Base-by-base conservation (phyloP, 257 asterid species). In the Gentiana dahurica region DNA sequence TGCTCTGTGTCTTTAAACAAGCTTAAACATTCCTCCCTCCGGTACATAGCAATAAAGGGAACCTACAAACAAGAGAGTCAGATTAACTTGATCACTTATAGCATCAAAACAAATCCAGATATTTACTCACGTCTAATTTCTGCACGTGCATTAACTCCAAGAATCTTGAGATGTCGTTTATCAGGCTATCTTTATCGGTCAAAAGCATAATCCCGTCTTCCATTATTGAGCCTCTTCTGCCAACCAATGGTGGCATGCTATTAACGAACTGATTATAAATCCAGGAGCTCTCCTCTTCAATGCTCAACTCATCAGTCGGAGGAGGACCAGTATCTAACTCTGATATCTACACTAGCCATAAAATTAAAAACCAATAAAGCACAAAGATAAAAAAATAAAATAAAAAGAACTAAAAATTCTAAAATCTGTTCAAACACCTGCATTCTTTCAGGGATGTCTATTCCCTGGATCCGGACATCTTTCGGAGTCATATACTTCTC, bases 401-500 rank as follows among this genome's bases (percentile, higher is more conserved):
- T 24, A 24, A 24, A 24, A 41, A 33, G 33, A 57, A 44, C 15
- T 33, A 41, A 41, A 75, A 46, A 45, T 36, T 24, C 51, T 63
- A 36, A 15, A 51, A 68, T 57, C 60, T 56, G 59, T 60, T 46
- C 43, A 39, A 53, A 39, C 51, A 91, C 98, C 98, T 91, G 98
- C 92, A 87, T 85, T 76, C 98, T 82, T 72, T 91, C 98, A 24
- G 98, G 98, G 64, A 83, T 56, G 49, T 91, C 96, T 49, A 71
- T 68, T 68, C 75, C 80, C 61, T 95, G 81, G 44, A 85, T 87
- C 58, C 5, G 81, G 36, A 82, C 94, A 78, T 91, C 98, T 70
- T 83, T 81, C 59, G 60, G 76, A 0, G 98, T 85, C 98, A 91
- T 87, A 67, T 87, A 91, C 77, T 87, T 91, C 65, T 87, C 96